These are phyloP conservation scores for Camellia japonica DNA, from an alignment of 148 eudicot species.

Conservation along the genomic window DNA sequence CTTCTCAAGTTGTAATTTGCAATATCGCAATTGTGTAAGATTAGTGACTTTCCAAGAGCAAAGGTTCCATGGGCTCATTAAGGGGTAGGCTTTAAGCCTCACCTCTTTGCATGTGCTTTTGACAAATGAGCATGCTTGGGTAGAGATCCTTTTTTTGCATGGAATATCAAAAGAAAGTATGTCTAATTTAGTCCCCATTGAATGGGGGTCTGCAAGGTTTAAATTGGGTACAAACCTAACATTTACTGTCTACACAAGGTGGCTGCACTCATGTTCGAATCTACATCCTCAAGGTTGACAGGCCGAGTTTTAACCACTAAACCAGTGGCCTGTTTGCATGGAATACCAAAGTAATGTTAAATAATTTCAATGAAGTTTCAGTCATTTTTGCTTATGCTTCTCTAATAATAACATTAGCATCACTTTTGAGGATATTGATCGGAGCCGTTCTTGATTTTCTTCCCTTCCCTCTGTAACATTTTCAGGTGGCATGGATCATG, in stretches of 20 bases:
- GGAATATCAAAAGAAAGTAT: too few species aligned
- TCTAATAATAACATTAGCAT: neutral
- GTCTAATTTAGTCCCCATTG: too few species aligned
- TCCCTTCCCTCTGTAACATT: conserved; percentile 9
- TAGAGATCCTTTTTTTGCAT: neutral
- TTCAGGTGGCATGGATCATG: conserved; percentile 94
- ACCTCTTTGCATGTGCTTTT: neutral
- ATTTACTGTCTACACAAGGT: too few species aligned
- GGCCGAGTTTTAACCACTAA: too few species aligned
- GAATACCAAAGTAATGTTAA: neutral
- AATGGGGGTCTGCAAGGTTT: too few species aligned
- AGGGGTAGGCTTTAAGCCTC: neutral
- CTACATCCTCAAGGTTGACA: too few species aligned
- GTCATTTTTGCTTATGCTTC: neutral
- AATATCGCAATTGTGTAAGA: neutral
- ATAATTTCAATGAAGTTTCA: neutral
- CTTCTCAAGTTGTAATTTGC: neutral
- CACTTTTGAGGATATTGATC: neutral
- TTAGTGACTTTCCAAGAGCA: neutral
- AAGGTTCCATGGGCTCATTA: neutral
- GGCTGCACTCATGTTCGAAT: too few species aligned
- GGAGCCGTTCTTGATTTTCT: neutral
- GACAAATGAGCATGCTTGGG: neutral
- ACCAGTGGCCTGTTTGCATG: neutral
- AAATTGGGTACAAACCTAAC: too few species aligned